Base-by-base conservation (phyloP, 2,329 filamentous ascomycete genomes). In the Diaporthe helianthi region DNA sequence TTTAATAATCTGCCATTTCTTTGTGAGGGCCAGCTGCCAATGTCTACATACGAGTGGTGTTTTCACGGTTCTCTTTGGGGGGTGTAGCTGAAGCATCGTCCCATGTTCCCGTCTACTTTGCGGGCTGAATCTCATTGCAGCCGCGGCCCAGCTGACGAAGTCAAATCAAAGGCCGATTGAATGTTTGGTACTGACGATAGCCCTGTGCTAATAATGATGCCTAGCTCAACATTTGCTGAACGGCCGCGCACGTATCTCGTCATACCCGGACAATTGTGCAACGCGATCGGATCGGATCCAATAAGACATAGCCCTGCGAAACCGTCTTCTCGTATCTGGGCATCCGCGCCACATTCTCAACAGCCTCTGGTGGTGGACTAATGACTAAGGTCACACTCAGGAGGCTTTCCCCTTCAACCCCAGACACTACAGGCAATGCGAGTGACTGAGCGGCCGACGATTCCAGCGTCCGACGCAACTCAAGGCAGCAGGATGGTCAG, bases 251-350 rank as follows among this genome's bases (percentile, higher is more conserved):
- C 47, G n/a, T n/a, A 17, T 33, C 17, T 31, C 24, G 41, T 33
- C 5, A 31, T 41, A 12, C 29, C 41, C 33, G 44, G 19, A 26
- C 29, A 29, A 36, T 19, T 31, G 58, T 49, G 58, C n/a, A 49
- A 26, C 44, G 29, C 58, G 44, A 33, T 49, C n/a, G 29, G 44
- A 49, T 3, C 12, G 47, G 58, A 49, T 49, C 44, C 58, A 49
- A 24, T 36, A 8, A 49, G 41, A 63, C 29, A 47, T 24, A 29
- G 29, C 29, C 26, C 44, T 36, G 58, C 58, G 58, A 44, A 15
- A 36, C 33, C 49, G 55, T 63, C 12, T 63, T 63, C 58, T 63
- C 58, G 58, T 63, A 63, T 63, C 58, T 29, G 58, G 44, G 36
- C 13, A 19, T 15, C 58, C 49, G 58, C 58, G 58, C 58, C 58